phyloP scores from a whole-genome alignment of 1,284 basidiomycete genomes.

The Cryptococcus deneoformans region DNA sequence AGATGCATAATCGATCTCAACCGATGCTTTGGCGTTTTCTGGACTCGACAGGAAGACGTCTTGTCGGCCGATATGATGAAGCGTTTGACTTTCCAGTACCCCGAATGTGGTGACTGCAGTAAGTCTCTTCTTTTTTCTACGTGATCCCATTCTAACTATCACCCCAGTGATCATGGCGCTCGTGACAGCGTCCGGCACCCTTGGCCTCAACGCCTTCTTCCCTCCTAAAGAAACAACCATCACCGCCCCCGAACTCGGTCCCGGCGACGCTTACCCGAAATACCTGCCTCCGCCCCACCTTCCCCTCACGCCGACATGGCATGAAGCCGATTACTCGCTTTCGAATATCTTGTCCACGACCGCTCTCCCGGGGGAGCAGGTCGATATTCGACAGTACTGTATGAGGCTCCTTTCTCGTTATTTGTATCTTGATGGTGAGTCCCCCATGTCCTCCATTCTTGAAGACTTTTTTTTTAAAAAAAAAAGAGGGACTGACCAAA shows the following conservation, averaged over 20 bases:
- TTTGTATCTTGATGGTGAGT: slow-evolving; percentile 46
- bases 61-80: slow-evolving; percentile 53
- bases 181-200: slow-evolving; percentile 51
- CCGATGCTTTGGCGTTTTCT: slow-evolving; percentile 47
- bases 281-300: slow-evolving; percentile 47
- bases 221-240: slow-evolving; percentile 38
- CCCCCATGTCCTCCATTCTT: neutral
- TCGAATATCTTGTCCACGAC: slow-evolving; percentile 43
- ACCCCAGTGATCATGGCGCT: slow-evolving; percentile 52
- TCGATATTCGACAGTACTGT: slow-evolving; percentile 50
- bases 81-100: slow-evolving; percentile 52
- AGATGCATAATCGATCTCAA: slow-evolving; percentile 42
- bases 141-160: neutral
- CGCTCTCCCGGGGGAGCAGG: slow-evolving; percentile 29
- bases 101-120: slow-evolving; percentile 57
- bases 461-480: no score
- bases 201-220: slow-evolving; percentile 54
- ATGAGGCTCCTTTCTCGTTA: slow-evolving; percentile 54
- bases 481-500: neutral
- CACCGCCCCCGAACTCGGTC: slow-evolving; percentile 11
- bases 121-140: slow-evolving; percentile 22
- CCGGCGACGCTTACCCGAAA: slow-evolving; percentile 9
- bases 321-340: slow-evolving; percentile 52
- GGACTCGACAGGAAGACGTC: slow-evolving; percentile 27
- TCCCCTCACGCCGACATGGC: slow-evolving; percentile 51